These are phyloP conservation scores for Mycena amicta DNA, from an alignment of 768 basidiomycete genomes.

Conservation along the genomic window DNA sequence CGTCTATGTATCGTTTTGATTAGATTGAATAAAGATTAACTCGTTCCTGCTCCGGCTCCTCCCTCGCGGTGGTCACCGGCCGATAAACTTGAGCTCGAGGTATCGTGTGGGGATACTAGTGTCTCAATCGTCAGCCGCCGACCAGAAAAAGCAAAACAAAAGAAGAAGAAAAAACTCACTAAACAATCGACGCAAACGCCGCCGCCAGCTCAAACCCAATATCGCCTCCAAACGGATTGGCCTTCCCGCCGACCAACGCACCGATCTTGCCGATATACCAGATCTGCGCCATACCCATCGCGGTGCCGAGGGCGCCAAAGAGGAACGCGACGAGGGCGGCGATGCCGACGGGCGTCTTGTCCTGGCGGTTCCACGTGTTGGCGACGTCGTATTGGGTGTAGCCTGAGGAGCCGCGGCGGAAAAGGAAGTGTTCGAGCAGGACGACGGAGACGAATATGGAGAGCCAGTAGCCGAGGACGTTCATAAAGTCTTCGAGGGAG, in stretches of 20 bases:
- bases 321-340: constrained; percentile 38
- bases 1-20: no score
- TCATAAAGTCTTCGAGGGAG: constrained; percentile 38
- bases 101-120: background rate
- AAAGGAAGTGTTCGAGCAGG: constrained; percentile 53
- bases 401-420: constrained; percentile 43
- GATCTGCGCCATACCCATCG: constrained; percentile 37
- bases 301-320: constrained; percentile 41
- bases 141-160: background rate
- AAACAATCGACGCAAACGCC: constrained; percentile 31
- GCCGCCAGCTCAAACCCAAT: constrained; percentile 40
- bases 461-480: constrained; percentile 59
- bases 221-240: constrained; percentile 33
- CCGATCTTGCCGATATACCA: constrained; percentile 35
- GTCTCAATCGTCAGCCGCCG: background rate
- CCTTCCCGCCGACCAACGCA: constrained; percentile 23
- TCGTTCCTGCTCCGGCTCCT: no score
- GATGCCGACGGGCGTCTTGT: constrained; percentile 36
- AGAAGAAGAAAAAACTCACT: no score
- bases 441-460: constrained; percentile 50
- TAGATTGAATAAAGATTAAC: no score
- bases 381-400: constrained; percentile 34
- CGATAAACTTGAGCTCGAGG: background rate
- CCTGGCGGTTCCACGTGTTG: constrained; percentile 34
- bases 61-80: no score